A percentile compares a stretch with the other conserved stretches of the same genome.
These are phyloP conservation scores for Penicillium odoratum DNA, from an alignment of 495 filamentous ascomycete genomes.

Conservation along the genomic window DNA sequence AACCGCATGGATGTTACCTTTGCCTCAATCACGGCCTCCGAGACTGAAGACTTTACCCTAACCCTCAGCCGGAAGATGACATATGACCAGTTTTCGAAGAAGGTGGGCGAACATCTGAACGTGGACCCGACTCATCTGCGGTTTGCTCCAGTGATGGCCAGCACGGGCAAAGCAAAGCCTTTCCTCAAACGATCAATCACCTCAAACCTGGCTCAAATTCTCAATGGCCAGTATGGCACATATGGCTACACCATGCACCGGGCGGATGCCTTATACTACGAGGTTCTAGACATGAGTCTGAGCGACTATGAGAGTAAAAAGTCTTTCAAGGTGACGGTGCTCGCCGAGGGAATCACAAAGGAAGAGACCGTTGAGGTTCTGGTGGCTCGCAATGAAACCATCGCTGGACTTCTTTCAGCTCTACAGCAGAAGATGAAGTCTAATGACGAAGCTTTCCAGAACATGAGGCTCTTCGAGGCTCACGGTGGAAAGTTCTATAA, in stretches of 20 bases:
- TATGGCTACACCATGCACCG: constrained; percentile 68
- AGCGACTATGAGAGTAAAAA: constrained; percentile 93
- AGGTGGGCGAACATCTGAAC: constrained; percentile 77
- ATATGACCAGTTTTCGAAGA: constrained; percentile 86
- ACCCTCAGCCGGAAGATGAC: constrained; percentile 81
- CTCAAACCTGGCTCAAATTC: constrained; percentile 67
- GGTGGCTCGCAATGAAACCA: constrained; percentile 75
- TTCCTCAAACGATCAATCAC: constrained; percentile 69
- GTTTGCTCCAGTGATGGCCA: constrained; percentile 79
- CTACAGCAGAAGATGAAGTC: constrained; percentile 79
- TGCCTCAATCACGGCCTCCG: constrained; percentile 36
- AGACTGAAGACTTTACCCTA: constrained; percentile 64
- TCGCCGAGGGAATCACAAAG: constrained; percentile 88
- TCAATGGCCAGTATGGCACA: constrained; percentile 63
- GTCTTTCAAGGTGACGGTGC: constrained; percentile 72
- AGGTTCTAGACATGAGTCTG: constrained; percentile 89
- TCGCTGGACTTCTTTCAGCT: constrained; percentile 71
- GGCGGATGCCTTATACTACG: constrained; percentile 79
- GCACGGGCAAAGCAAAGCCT: constrained; percentile 69
- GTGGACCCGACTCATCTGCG: constrained; percentile 83
- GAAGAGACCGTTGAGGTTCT: constrained; percentile 81
- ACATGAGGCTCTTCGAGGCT: constrained; percentile 76
- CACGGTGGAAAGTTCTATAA: constrained; percentile 78
- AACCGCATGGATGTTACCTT: constrained; percentile 71
- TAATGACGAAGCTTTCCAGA: constrained; percentile 65